These are phyloP conservation scores for Fusarium equiseti DNA, from an alignment of 2,329 filamentous ascomycete genomes.

Conservation along the genomic window DNA sequence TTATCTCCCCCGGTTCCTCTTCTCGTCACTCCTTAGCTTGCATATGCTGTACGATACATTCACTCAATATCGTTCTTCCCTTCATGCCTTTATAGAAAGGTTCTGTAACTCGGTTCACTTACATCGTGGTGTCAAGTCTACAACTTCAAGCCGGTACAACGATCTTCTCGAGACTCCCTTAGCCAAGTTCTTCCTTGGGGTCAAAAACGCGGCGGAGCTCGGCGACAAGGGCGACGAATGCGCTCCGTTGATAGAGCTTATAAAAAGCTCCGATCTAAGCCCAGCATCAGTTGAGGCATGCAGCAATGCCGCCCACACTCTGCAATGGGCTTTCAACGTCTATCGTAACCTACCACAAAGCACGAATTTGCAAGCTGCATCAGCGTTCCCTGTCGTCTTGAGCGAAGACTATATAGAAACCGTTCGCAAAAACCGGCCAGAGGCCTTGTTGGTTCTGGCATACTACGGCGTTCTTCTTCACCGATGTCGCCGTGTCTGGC, in stretches of 20 bases:
- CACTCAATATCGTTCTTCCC: constrained; percentile 52
- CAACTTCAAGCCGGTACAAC: constrained; percentile 53
- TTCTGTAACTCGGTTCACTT: constrained; percentile 58
- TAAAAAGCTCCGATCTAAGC: constrained; percentile 50
- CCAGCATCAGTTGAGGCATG: constrained; percentile 47
- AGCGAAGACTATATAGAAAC: constrained; percentile 52
- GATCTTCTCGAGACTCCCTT: constrained; percentile 54
- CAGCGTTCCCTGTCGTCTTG: constrained; percentile 51
- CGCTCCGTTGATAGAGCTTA: constrained; percentile 45
- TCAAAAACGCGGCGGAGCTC: constrained; percentile 29
- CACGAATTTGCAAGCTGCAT: constrained; percentile 49
- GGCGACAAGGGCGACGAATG: constrained; percentile 46
- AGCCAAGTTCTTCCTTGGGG: constrained; percentile 42
- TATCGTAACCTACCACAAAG: constrained; percentile 42
- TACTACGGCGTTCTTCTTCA: constrained; percentile 64
- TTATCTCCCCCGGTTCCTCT: constrained; percentile 59
- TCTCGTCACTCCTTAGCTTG: constrained; percentile 58
- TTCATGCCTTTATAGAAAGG: constrained; percentile 56
- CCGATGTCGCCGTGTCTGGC: constrained; percentile 55
- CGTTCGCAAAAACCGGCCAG: constrained; percentile 53
- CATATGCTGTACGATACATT: constrained; percentile 64
- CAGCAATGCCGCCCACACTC: constrained; percentile 44
- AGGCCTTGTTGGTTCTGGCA: constrained; percentile 61
- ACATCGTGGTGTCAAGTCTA: constrained; percentile 57
- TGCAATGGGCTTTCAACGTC: constrained; percentile 54